Base-by-base conservation (phyloP, 371 early-diverging fungal genomes). In the Mortierella sp. region DNA sequence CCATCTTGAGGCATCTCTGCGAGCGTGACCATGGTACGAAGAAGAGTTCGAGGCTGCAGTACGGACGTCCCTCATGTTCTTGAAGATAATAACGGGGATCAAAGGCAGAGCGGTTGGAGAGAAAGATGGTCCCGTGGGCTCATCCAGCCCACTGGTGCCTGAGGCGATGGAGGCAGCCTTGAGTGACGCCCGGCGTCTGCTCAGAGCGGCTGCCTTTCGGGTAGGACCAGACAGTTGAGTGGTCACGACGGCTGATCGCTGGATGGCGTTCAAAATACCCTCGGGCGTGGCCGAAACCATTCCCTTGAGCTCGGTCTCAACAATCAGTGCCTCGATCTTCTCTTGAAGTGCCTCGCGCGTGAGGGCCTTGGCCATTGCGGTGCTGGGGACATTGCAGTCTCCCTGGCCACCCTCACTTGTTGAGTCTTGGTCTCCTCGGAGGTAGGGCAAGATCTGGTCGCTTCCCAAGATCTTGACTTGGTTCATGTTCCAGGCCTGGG, bases 31-130 rank as follows among this genome's bases (percentile, higher is more conserved):
- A n/a, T 84, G 81, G 44, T 79, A 78, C 0, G 84, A 45, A 5
- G 65, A 73, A 1, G 84, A 84, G 10, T 16, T 52, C 26, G 81
- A 73, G 4, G 76, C 76, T 10, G 79, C 79, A 5, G 84, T 70
- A 31, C 68, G 74, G 55, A 81, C 52, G 65, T 84, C 84, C 58
- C 84, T 65, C 70, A 78, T 81, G 52, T 81, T 81, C 68, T 84
- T 84, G 74, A 84, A 84, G 11, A 84, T 70, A 14, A 84, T 84
- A 45, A 84, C 84, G 19, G 84, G 81, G 26, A 84, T 81, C 34
- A 45, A 48, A 38, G 71, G 75, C 47, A 16, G 52, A 71, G 6
- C 68, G 3, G 68, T 34, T 19, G 68, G 68, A 34, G 68, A 65
- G 9, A 65, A 3, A 38, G 68, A 0, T 16, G 16, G 50, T 14